phyloP scores from a whole-genome alignment of 2,329 filamentous ascomycete species.

The Fusarium neocosmosporiellum region DNA sequence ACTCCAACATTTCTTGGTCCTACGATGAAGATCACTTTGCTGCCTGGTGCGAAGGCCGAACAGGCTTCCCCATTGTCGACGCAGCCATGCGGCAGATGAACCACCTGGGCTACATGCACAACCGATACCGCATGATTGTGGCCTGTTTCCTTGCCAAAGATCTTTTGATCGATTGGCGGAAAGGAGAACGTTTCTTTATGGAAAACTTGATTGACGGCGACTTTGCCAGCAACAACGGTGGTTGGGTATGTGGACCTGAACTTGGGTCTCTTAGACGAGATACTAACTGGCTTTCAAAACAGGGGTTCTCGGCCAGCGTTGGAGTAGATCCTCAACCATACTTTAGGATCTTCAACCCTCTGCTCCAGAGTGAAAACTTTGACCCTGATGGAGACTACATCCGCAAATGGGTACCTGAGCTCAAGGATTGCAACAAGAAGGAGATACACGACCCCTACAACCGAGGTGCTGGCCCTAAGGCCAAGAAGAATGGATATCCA shows the following conservation, averaged over 20 bases:
- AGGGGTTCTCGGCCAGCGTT: constrained; percentile 66
- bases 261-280: not conserved
- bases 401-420: constrained; percentile 82
- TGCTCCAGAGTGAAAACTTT: constrained; percentile 88
- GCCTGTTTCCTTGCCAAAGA: constrained; percentile 86
- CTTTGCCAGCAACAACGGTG: constrained; percentile 80
- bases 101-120: constrained; percentile 81
- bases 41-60: constrained; percentile 79
- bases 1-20: constrained; percentile 85
- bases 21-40: constrained; percentile 76
- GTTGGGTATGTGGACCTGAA: constrained; percentile 51
- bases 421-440: constrained; percentile 71
- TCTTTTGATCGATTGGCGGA: constrained; percentile 83
- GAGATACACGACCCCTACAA: constrained; percentile 86
- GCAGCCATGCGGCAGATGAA: constrained; percentile 85
- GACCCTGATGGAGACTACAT: constrained; percentile 85
- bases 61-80: constrained; percentile 86
- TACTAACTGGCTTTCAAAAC: not conserved
- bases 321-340: constrained; percentile 90
- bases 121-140: constrained; percentile 85
- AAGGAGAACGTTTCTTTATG: constrained; percentile 87
- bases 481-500: constrained; percentile 78
- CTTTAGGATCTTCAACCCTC: constrained; percentile 89
- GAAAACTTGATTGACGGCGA: constrained; percentile 82
- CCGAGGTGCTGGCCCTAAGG: constrained; percentile 68